Evolutionary conservation across 768 basidiomycete species (phyloP), one percentile per base, ranked within the genome.

Genomic region (Boletellus sp.): DNA sequence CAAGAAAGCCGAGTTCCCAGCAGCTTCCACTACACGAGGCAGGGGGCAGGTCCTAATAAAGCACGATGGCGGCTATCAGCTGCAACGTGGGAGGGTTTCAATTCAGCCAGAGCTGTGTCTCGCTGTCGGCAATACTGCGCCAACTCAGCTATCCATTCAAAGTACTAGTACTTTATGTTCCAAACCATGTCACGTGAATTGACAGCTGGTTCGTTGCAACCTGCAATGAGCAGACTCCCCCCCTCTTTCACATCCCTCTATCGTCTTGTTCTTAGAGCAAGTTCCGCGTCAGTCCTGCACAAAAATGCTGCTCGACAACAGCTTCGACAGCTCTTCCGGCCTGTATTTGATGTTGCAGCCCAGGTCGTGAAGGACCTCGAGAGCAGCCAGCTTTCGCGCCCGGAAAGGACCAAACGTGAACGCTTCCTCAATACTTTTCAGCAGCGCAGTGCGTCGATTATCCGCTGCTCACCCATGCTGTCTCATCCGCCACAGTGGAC

Each of bases 201-300:
- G n/a, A n/a, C 28, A 28, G 9, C 28, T 7, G 3, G 28, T 3
- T 28, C 11, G 28, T 33, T 22, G 20, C 13, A 8, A 17, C 11
- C 6, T 8, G n/a, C 12, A 15, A 60, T 63, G 63, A 19, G 6
- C 23, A 26, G 4, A 7, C 57, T 73, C 15, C 71, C 72, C 0
- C 34, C 67, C 6, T 58, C 63, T 15, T 78, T 86, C 54, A 80
- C 63, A 11, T 81, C 81, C 51, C 59, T 83, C 1, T 86, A 86
- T 54, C 76, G 84, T 15, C 71, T 87, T 6, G 74, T 80, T 54
- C 67, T 85, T 26, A 75, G 84, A 33, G 73, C 79, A 19, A 69
- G 69, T 19, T 78, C 81, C 17, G 78, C 81, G 11, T 72, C 84
- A 2, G 83, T 85, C 17, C 69, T 85, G 10, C 76, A 83, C 51